Evolutionary conservation across 192 early-diverging fungal genomes (phyloP).

Genomic region (Physocladia obscura): DNA sequence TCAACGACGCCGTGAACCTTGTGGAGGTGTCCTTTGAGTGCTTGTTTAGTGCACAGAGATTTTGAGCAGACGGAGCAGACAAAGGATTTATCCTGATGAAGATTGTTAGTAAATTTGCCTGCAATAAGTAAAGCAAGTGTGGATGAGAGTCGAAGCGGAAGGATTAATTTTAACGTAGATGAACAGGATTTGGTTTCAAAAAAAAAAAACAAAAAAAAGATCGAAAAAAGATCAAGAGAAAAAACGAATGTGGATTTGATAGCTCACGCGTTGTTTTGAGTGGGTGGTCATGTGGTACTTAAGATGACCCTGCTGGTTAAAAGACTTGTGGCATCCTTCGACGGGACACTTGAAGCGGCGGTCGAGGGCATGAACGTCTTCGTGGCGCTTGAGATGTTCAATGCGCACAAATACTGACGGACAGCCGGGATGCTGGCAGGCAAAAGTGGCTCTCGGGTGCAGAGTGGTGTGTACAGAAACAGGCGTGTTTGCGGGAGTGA

Average conservation of each 20-base stretch:
- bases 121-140: no score
- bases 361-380: not conserved
- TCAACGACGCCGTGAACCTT: not conserved
- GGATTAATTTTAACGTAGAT: no score
- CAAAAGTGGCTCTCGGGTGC: no score
- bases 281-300: not conserved
- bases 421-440: not conserved
- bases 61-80: not conserved
- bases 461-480: no score
- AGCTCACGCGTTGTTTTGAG: not conserved
- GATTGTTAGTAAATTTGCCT: no score
- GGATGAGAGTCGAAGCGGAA: no score
- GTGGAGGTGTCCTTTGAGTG: not conserved
- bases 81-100: not conserved
- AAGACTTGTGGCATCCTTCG: not conserved
- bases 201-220: not conserved
- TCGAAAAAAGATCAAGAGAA: no score
- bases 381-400: not conserved
- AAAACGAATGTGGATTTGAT: no score
- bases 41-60: not conserved
- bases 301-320: not conserved
- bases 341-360: not conserved
- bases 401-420: not conserved
- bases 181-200: no score
- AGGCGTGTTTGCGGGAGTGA: no score